Evolutionary conservation across 805 yeast species (phyloP).

Genomic region (Schwanniomyces yamadae): DNA sequence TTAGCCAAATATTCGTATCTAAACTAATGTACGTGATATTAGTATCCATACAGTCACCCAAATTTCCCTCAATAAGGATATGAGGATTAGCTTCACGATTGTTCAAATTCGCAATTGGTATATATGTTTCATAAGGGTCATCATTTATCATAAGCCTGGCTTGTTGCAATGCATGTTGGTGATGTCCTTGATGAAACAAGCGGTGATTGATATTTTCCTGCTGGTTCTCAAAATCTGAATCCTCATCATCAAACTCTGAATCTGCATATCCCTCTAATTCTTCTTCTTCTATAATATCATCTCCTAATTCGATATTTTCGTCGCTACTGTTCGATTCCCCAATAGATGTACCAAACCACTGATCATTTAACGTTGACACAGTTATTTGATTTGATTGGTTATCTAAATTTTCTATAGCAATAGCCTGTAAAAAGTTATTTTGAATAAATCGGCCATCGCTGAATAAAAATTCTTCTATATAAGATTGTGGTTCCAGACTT

Average conservation of each 20-base stretch:
- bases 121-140: slow-evolving; percentile 22
- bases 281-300: slow-evolving; percentile 20
- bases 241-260: slow-evolving; percentile 33
- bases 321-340: slow-evolving; percentile 11
- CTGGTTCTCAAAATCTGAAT: slow-evolving; percentile 15
- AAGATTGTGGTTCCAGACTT: slow-evolving; percentile 21
- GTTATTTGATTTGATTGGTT: too few relatives aligned
- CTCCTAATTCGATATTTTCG: slow-evolving; percentile 12
- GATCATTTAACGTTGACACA: slow-evolving; percentile 21
- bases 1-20: slow-evolving; percentile 79
- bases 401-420: slow-evolving; percentile 33
- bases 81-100: slow-evolving; percentile 7
- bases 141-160: slow-evolving; percentile 12
- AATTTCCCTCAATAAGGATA: slow-evolving; percentile 41
- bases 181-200: slow-evolving; percentile 19
- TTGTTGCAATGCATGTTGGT: slow-evolving; percentile 16
- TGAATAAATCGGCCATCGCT: slow-evolving; percentile 43
- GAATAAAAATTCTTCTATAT: slow-evolving; percentile 34
- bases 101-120: slow-evolving; percentile 4
- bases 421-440: slow-evolving; percentile 37
- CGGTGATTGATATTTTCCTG: slow-evolving; percentile 12
- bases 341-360: slow-evolving; percentile 19
- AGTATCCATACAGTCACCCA: slow-evolving; percentile 59
- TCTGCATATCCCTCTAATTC: slow-evolving; percentile 24
- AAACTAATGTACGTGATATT: slow-evolving; percentile 57